phyloP scores from a whole-genome alignment of 2,329 filamentous ascomycete genomes.

The Paraconiothyrium brasiliense region DNA sequence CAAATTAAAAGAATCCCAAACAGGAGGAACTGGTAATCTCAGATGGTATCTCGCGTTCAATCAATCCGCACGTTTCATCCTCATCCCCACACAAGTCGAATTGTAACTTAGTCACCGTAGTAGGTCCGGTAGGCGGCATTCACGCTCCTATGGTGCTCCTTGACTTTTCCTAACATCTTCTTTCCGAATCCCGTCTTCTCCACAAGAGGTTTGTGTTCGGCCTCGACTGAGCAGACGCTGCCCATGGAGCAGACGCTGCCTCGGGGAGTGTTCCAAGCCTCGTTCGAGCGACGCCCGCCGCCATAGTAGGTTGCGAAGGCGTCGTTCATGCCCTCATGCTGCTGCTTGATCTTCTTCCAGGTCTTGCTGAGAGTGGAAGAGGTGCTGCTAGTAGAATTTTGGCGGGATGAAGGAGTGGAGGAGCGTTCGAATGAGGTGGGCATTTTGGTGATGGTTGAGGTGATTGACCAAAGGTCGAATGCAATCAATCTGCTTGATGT shows the following conservation, averaged over 20 bases:
- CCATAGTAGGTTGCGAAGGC: slow-evolving; percentile 11
- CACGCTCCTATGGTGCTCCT: slow-evolving; percentile 11
- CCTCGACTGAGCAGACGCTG: neutral
- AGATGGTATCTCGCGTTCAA: slow-evolving; percentile 8
- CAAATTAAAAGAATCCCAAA: neutral
- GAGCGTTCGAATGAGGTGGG: slow-evolving; percentile 64
- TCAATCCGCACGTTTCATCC: neutral
- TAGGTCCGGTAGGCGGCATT: slow-evolving; percentile 8
- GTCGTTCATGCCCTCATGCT: slow-evolving; percentile 12
- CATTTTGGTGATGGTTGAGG: neutral
- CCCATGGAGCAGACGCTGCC: neutral
- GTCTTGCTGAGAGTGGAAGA: slow-evolving; percentile 12
- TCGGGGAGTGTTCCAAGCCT: neutral
- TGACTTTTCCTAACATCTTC: neutral
- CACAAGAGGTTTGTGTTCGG: neutral
- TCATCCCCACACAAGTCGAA: neutral
- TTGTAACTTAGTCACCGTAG: neutral
- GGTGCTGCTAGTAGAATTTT: slow-evolving; percentile 8
- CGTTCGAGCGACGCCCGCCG: slow-evolving; percentile 1
- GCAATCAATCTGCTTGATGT: neutral
- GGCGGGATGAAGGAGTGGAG: slow-evolving; percentile 3
- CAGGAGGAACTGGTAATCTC: neutral
- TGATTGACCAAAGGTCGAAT: neutral
- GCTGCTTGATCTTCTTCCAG: slow-evolving; percentile 11
- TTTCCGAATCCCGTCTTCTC: slow-evolving; percentile 8